Evolutionary conservation across 108 stramenopile genomes (phyloP).

Genomic region (Skeletonema tropicum): DNA sequence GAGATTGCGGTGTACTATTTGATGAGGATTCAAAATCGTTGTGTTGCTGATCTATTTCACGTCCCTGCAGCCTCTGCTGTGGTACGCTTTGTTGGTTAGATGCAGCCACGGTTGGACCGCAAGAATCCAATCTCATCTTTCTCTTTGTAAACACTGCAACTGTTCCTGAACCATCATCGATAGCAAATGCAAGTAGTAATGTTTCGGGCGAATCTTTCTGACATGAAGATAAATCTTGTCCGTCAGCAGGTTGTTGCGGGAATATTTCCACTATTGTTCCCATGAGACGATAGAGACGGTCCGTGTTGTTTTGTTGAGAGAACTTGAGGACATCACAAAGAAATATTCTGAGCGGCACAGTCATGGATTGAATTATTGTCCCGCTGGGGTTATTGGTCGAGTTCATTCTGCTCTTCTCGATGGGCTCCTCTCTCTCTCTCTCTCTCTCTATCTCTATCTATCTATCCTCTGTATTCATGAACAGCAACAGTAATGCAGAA

Average conservation of each 20-base stretch:
- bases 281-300: constrained; percentile 31
- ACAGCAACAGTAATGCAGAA: neutral
- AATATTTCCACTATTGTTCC: constrained; percentile 39
- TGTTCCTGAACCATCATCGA: constrained; percentile 46
- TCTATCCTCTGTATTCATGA: too few relatives aligned
- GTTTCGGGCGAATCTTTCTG: neutral
- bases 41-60: constrained; percentile 1
- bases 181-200: constrained; percentile 10
- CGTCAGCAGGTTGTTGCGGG: constrained; percentile 2
- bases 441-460: too few relatives aligned
- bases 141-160: constrained; percentile 33
- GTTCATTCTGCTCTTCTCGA: neutral
- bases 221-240: neutral
- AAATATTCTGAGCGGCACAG: constrained; percentile 37
- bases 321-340: constrained; percentile 36
- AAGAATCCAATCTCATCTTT: constrained; percentile 4
- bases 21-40: neutral
- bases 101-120: neutral
- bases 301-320: neutral
- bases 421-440: too few relatives aligned
- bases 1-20: neutral
- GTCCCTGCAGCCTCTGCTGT: neutral
- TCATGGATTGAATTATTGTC: neutral
- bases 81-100: constrained; percentile 4
- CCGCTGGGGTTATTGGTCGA: neutral